Conservation (phyloP, 1,139 yeast genomes). For the Blastobotrys petasosporus region DNA sequence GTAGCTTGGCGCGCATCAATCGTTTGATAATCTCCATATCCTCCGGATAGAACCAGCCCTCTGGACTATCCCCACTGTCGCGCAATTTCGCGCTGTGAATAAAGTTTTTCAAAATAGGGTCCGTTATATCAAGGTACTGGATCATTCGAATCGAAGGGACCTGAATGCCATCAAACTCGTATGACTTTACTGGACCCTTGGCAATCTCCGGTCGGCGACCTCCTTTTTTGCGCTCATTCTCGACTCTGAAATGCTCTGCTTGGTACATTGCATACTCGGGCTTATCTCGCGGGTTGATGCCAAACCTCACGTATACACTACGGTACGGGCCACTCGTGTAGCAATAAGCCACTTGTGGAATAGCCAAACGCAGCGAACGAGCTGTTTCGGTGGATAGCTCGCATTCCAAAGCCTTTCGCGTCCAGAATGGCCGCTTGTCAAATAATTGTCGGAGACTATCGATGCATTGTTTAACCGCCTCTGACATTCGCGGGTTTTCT, state of each 20-base stretch:
- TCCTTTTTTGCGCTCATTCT: slow-evolving; percentile 28
- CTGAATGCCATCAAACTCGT: slow-evolving; percentile 66
- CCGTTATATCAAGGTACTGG: slow-evolving; percentile 78
- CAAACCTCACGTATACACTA: slow-evolving; percentile 74
- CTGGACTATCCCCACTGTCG: slow-evolving; percentile 32
- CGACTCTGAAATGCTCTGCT: slow-evolving; percentile 72
- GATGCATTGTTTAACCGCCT: slow-evolving; percentile 42
- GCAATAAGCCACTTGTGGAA: slow-evolving; percentile 77
- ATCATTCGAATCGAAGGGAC: slow-evolving; percentile 66
- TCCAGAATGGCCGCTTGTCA: slow-evolving; percentile 75
- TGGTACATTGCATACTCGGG: slow-evolving; percentile 60
- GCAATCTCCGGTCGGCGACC: neutral
- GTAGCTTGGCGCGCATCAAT: slow-evolving; percentile 61
- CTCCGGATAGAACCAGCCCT: slow-evolving; percentile 73
- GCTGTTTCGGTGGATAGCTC: slow-evolving; percentile 47
- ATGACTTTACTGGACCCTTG: slow-evolving; percentile 29
- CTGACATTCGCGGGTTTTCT: slow-evolving; percentile 36
- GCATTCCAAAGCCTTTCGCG: slow-evolving; percentile 60
- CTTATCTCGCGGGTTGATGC: slow-evolving; percentile 66
- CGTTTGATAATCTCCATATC: slow-evolving; percentile 61
- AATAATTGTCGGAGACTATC: slow-evolving; percentile 51
- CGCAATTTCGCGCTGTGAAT: slow-evolving; percentile 38
- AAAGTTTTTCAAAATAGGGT: slow-evolving; percentile 46
- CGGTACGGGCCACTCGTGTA: slow-evolving; percentile 94
- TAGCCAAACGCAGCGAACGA: slow-evolving; percentile 55